Conservation (phyloP, 495 filamentous ascomycete species). For the Xylaria scruposa region DNA sequence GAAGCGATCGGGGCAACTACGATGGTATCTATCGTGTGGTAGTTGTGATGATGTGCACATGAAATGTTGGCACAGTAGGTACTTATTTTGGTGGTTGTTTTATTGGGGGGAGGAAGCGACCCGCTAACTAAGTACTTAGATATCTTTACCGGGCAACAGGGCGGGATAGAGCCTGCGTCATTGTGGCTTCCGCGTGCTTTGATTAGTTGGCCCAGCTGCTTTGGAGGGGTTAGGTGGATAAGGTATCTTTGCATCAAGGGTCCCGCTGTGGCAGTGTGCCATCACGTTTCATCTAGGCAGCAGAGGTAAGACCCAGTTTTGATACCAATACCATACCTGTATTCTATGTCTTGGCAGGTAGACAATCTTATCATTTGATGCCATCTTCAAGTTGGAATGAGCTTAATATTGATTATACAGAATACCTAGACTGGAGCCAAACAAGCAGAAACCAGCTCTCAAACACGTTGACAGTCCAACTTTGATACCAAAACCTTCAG, state of each 20-base stretch:
- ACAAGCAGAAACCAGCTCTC: neutral
- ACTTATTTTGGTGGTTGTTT: constrained; percentile 18
- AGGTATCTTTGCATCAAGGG: neutral
- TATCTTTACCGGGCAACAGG: constrained; percentile 23
- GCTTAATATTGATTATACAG: too few species aligned
- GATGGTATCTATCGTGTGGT: constrained; percentile 1
- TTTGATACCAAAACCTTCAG: neutral
- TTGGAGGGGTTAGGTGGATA: neutral
- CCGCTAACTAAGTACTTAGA: too few species aligned
- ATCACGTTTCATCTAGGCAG: neutral
- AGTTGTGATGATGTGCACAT: neutral
- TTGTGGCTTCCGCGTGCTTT: constrained; percentile 6
- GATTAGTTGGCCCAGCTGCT: neutral
- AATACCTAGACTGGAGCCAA: too few species aligned
- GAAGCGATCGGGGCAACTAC: neutral
- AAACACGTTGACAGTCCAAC: neutral
- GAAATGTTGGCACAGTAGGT: neutral
- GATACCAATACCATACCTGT: too few species aligned
- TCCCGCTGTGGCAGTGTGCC: neutral
- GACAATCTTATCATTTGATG: too few species aligned
- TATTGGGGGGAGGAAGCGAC: neutral
- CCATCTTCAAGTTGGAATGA: too few species aligned
- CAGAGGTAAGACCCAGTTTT: neutral
- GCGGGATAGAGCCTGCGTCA: constrained; percentile 7
- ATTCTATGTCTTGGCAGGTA: too few species aligned